Percentiles rank a stretch among this genome's conserved stretches.
Evolutionary conservation across 1,284 basidiomycete genomes (phyloP).

Genomic region (Ceratobasidium sp.): DNA sequence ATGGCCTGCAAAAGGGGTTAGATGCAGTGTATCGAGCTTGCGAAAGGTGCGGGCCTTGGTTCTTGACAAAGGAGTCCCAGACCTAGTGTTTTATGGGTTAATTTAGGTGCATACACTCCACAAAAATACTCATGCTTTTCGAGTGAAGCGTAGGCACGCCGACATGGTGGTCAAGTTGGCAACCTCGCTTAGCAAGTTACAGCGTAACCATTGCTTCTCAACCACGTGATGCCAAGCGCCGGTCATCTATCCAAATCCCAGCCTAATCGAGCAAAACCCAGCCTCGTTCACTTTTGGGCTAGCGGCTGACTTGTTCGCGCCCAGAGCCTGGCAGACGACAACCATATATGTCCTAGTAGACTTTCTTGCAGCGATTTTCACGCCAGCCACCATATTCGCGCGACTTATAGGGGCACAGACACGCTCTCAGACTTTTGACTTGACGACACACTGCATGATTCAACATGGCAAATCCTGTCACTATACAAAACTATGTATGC

Average conservation of each 20-base stretch:
- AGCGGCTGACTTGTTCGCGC: constrained; percentile 6
- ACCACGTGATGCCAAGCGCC: constrained; percentile 29
- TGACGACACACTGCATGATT: constrained; percentile 21
- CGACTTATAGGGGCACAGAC: constrained; percentile 18
- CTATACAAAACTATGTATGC: constrained; percentile 44
- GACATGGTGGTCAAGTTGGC: constrained; percentile 60
- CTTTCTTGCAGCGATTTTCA: not conserved
- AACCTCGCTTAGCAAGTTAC: not conserved
- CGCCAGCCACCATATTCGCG: not conserved
- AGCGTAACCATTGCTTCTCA: not conserved
- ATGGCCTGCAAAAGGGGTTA: constrained; percentile 66
- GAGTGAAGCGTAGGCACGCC: constrained; percentile 76
- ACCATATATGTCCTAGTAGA: constrained; percentile 28
- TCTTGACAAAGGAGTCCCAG: constrained; percentile 82
- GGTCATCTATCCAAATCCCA: constrained; percentile 27
- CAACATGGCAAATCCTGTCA: constrained; percentile 41
- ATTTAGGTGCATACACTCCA: constrained; percentile 24
- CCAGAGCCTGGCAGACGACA: constrained; percentile 20
- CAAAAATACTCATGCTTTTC: constrained; percentile 60
- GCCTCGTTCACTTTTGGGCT: constrained; percentile 8
- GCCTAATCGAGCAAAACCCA: constrained; percentile 16
- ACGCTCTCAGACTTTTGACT: not conserved
- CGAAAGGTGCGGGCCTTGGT: constrained; percentile 66
- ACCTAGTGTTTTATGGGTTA: constrained; percentile 65
- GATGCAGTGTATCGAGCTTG: not conserved